Base-by-base conservation (phyloP, 345 rosid genomes). In the Eucalyptus polybractea region DNA sequence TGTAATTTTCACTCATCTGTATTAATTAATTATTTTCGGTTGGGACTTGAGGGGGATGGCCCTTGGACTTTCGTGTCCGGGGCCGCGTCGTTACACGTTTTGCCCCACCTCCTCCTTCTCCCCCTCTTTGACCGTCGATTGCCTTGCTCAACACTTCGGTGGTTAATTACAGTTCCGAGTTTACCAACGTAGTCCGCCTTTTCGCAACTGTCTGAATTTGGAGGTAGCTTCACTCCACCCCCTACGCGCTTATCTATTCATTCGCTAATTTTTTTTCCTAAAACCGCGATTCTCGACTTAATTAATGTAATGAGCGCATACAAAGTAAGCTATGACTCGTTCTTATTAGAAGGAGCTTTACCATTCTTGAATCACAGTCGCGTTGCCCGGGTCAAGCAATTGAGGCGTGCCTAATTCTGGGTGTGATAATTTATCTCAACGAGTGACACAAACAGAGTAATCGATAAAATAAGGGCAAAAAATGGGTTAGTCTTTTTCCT, bases 301-400 rank as follows among this genome's bases (percentile, higher is more conserved):
- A 65, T 65, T 7, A 1, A 65, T 65, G 21, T 7, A 3, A 33
- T 1, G 10, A 65, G 21, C 6, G 2, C 3, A 65, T 65, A 5
- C 2, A 1, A n/a, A 65, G 6, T 4, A 33, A 65, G 6, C 6
- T 14, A n/a, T 16, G 6, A 65, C 6, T 65, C 40, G 2, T n/a
- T 65, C 11, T 14, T 4, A 5, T 7, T 8, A 4, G 21, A 65
- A 17, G 4, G 45, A 76, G 47, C 25, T 76, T 11, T 21, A 76
- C 19, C 47, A 40, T 6, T 37, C 27, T 37, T 13, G 15, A 37
- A 76, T 76, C 13, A 9, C 25, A 0, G 1, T 33, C 4, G 4
- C 3, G 11, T 33, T 53, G 10, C 1, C 2, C 4, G 5, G 56
- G 24, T 53, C 56, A 0, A 53, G 44, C 44, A 69, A 69, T 16